Conservation (phyloP, 2,329 filamentous ascomycete genomes). For the Coniosporium tulheliwenetii region DNA sequence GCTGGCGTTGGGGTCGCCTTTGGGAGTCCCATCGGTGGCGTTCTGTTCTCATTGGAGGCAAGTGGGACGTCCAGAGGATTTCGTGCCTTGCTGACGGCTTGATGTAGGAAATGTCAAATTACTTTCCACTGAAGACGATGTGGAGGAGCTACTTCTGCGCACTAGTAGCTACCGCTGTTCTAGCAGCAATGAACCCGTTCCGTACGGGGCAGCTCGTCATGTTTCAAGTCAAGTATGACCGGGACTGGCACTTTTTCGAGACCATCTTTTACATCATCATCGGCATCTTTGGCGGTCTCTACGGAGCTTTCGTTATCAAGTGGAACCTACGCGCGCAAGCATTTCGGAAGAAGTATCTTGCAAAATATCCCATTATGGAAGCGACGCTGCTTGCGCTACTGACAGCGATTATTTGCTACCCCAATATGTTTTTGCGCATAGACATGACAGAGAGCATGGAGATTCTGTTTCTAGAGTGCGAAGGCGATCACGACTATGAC, state of each 20-base stretch:
- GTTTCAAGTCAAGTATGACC: constrained; percentile 95
- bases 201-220: constrained; percentile 94
- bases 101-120: constrained; percentile 70
- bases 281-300: constrained; percentile 84
- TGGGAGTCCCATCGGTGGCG: constrained; percentile 90
- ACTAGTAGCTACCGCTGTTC: constrained; percentile 78
- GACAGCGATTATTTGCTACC: constrained; percentile 89
- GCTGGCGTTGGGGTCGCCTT: constrained; percentile 95
- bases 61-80: background rate
- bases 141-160: constrained; percentile 99
- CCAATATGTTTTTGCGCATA: constrained; percentile 85
- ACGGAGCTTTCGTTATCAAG: constrained; percentile 93
- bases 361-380: constrained; percentile 71
- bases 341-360: constrained; percentile 85
- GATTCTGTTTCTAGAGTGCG: constrained; percentile 87
- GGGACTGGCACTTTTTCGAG: constrained; percentile 97
- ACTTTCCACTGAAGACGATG: constrained; percentile 92
- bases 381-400: constrained; percentile 66
- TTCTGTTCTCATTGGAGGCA: constrained; percentile 79
- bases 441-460: constrained; percentile 99
- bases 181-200: constrained; percentile 95
- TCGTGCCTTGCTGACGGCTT: constrained; percentile 6
- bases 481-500: constrained; percentile 75
- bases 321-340: constrained; percentile 87
- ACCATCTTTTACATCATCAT: constrained; percentile 82